Base-by-base conservation (phyloP, 306 rosid species). In the Astragalus membranaceus region DNA sequence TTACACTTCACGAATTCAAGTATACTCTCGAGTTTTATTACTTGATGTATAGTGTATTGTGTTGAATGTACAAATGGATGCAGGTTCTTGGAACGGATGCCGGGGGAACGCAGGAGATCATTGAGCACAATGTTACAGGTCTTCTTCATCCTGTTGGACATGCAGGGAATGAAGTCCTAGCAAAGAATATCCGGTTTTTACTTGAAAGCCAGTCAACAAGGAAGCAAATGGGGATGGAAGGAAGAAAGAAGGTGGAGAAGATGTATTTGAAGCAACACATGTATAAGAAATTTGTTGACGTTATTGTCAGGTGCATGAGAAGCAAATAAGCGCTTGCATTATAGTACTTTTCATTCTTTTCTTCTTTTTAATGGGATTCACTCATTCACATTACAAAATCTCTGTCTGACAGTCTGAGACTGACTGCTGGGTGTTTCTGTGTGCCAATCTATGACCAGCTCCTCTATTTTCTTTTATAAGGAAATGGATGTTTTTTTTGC, bases 11-110 rank as follows among this genome's bases (percentile, higher is more conserved):
- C 44, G 11, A 39, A 2, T 39, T 39, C 2, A 39, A 0, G 11
- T 39, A 39, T 0, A 39, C 44, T 39, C 43, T 39, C 43, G 43
- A 39, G 43, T 39, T 39, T 6, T 39, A 39, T 8, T 8, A 39
- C 3, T 39, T 8, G 11, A 39, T 5, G 8, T 42, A 5, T 42
- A 10, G 8, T 10, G 46, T 13, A 4, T 57, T 16, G 16, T 42
- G 44, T 8, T 10, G 46, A 35, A 14, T 57, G 17, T 30, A 16
- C 9, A 16, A 64, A 62, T 20, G 64, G 67, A 69, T 44, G 41
- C 81, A 94, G 97, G 96, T 94, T 65, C 84, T 94, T 37, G 99
- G 97, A 81, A 94, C 99, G 2, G 95, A 91, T 15, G 88, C 92
- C 6, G 99, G 96, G 39, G 99, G 97, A 55, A 91, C 99, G 6